Evolutionary conservation across 768 basidiomycete genomes (phyloP).

Genomic region (Russula compacta): DNA sequence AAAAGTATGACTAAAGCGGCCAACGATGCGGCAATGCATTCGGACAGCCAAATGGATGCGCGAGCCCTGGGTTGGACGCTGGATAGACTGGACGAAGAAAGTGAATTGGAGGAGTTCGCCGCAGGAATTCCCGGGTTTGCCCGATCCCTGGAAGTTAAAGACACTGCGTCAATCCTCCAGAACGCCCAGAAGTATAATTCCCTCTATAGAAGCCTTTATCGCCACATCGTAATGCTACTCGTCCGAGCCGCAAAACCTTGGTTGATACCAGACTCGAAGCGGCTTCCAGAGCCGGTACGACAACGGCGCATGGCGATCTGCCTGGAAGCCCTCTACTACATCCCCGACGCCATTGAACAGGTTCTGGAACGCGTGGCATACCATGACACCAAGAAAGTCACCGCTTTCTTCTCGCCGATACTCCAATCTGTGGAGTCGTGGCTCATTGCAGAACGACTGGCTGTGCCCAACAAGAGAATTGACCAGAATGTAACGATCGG

Average conservation of each 20-base stretch:
- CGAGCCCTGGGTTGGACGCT: conserved; percentile 5
- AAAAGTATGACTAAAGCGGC: not conserved
- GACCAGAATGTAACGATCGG: not conserved
- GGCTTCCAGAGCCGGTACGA: not conserved
- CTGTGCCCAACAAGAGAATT: not conserved
- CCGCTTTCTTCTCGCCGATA: not conserved
- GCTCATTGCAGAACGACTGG: not conserved
- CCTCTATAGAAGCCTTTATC: not conserved
- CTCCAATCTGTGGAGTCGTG: not conserved
- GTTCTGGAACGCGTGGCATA: not conserved
- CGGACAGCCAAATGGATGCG: not conserved
- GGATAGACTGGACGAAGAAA: conserved; percentile 1
- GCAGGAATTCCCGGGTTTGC: conserved; percentile 1
- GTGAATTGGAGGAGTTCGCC: not conserved
- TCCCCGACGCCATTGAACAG: not conserved
- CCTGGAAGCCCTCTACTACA: not conserved
- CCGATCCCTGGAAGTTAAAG: not conserved
- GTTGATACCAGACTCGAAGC: not conserved
- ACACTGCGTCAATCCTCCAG: not conserved
- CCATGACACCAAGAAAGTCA: not conserved
- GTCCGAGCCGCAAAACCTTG: not conserved
- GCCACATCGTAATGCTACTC: not conserved
- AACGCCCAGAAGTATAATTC: not conserved
- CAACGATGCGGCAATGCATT: not conserved
- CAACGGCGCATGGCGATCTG: not conserved